Conservation (phyloP, 305 asterid genomes). For the Fraxinus ornus region DNA sequence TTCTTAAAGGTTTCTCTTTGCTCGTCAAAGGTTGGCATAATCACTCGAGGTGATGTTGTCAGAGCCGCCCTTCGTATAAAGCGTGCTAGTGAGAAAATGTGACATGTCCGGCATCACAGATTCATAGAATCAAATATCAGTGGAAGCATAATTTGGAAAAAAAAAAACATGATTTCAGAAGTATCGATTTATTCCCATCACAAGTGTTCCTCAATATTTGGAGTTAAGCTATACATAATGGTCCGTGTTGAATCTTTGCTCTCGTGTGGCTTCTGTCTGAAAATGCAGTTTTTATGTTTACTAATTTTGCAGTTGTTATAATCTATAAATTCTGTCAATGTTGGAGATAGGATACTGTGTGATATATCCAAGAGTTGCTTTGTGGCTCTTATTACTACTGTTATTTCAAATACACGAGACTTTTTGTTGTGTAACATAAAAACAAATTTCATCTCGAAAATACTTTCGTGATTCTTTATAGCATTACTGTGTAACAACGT, state of each 20-base stretch:
- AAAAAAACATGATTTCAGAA: not conserved
- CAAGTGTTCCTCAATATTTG: not conserved
- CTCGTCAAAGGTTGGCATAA: conserved; percentile 59
- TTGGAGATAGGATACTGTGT: not conserved
- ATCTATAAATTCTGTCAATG: not conserved
- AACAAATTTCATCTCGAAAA: not conserved
- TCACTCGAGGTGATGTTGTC: conserved; percentile 81
- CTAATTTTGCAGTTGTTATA: not conserved
- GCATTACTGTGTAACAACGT: not conserved
- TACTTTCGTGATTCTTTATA: not conserved
- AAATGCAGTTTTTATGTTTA: not conserved
- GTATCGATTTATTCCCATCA: not conserved
- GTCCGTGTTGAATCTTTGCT: not conserved
- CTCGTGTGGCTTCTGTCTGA: not conserved
- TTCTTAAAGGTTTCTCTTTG: conserved; percentile 5
- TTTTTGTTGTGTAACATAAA: not conserved
- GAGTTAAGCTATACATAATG: not conserved
- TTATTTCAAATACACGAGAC: not conserved
- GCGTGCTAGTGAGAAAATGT: conserved; percentile 39
- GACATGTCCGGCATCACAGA: conserved; percentile 14
- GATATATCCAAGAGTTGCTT: not conserved
- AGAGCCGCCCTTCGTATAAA: conserved; percentile 82
- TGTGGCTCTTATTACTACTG: not conserved
- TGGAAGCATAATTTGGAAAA: not conserved
- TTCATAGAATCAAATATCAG: not conserved